Evolutionary conservation across 1,284 basidiomycete species (phyloP).

Genomic region (Dichomitus squalens): DNA sequence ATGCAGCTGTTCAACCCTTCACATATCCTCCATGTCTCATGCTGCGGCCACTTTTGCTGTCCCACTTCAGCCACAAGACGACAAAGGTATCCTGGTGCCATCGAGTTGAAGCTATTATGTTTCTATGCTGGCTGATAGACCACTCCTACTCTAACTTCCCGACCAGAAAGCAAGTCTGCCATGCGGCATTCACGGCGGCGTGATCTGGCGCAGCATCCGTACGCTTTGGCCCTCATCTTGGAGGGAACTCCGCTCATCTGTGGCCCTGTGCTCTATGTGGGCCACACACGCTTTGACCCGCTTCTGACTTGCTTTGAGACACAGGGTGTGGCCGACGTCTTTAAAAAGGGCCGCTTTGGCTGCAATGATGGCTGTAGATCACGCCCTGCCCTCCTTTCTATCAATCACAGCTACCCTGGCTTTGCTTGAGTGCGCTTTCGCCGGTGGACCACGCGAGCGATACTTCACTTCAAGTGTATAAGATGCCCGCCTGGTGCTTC

Average conservation of each 20-base stretch:
- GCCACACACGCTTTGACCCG: neutral
- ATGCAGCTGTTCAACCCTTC: neutral
- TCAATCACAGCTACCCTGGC: neutral
- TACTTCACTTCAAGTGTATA: neutral
- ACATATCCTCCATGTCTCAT: neutral
- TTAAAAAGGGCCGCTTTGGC: neutral
- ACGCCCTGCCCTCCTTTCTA: neutral
- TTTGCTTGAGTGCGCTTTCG: neutral
- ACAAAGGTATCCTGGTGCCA: neutral
- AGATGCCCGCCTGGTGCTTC: neutral
- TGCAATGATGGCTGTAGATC: neutral
- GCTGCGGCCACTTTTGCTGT: neutral
- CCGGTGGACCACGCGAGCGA: neutral
- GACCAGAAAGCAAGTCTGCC: neutral
- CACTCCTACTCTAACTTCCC: neutral
- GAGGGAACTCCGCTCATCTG: neutral
- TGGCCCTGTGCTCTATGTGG: neutral
- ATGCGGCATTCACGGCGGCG: too few relatives aligned
- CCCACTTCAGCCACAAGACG: neutral
- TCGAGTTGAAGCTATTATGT: neutral
- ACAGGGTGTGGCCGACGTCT: neutral
- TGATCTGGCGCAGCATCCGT: too few relatives aligned
- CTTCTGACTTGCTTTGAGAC: neutral
- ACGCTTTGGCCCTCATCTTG: neutral
- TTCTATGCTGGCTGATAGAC: neutral